A percentile compares a stretch with the other conserved stretches of the same genome.
These are phyloP conservation scores for Trichoderma hamatum DNA, from an alignment of 2,329 filamentous ascomycete species.

Conservation along the genomic window DNA sequence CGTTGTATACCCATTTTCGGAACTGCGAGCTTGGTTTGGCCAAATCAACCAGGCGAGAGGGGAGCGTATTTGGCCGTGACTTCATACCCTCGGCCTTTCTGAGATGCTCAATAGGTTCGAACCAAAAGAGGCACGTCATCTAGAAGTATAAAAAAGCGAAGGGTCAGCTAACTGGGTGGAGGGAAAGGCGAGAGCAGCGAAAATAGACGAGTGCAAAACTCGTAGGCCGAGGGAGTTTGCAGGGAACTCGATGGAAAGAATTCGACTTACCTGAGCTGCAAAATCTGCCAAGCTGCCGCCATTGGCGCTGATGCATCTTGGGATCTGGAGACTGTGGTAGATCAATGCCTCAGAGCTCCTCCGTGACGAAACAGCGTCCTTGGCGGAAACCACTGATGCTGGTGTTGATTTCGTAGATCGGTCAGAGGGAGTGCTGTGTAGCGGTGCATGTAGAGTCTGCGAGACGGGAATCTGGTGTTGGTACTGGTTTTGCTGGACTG, in stretches of 20 bases:
- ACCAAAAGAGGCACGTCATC: conserved; percentile 98
- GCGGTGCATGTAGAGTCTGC: conserved; percentile 27
- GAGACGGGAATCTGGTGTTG: conserved; percentile 11
- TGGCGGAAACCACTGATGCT: conserved; percentile 2
- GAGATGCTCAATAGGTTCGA: conserved; percentile 82
- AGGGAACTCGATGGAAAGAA: background rate
- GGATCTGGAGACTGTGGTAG: conserved; percentile 69
- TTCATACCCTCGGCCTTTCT: conserved; percentile 69
- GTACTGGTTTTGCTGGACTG: conserved; percentile 31
- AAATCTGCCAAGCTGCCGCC: conserved; percentile 81
- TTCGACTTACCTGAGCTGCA: conserved; percentile 70
- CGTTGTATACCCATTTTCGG: conserved; percentile 89
- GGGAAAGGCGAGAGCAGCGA: background rate
- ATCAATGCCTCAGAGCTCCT: conserved; percentile 52
- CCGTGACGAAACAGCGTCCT: conserved; percentile 37
- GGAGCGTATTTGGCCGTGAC: conserved; percentile 42
- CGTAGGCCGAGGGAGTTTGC: background rate
- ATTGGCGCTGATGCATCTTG: conserved; percentile 72
- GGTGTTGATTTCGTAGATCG: conserved; percentile 22
- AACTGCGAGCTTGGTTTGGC: conserved; percentile 80
- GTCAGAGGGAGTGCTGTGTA: conserved; percentile 12
- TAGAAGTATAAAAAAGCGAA: conserved; percentile 46
- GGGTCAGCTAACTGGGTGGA: background rate
- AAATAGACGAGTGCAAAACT: no score
- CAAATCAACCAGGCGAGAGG: conserved; percentile 65